Conservation (phyloP, 2,329 filamentous ascomycete species). For the Fusarium gaditjirri region DNA sequence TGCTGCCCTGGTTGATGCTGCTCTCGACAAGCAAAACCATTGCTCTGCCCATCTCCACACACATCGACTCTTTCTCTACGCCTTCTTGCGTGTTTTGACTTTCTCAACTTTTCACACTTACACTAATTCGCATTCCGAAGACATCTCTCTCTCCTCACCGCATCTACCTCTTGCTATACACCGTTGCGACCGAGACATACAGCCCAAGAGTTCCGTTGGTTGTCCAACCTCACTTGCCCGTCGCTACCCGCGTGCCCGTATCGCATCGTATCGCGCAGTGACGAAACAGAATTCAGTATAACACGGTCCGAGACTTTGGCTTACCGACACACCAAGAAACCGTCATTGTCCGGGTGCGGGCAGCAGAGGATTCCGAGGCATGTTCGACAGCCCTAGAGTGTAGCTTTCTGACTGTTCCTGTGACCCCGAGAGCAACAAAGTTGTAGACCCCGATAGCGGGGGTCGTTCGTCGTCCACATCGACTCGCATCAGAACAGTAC, state of each 20-base stretch:
- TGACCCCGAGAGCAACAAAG: constrained; percentile 42
- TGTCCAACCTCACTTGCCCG: constrained; percentile 40
- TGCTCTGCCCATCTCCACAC: constrained; percentile 36
- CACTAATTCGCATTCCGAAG: constrained; percentile 26
- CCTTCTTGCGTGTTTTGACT: constrained; percentile 25
- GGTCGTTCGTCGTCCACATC: constrained; percentile 45
- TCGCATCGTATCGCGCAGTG: constrained; percentile 25
- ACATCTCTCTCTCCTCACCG: constrained; percentile 33
- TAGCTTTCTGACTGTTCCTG: constrained; percentile 48
- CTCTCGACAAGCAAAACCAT: constrained; percentile 43
- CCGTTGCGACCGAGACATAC: constrained; percentile 47
- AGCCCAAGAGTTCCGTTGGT: constrained; percentile 36
- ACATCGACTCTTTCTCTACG: constrained; percentile 24
- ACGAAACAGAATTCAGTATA: constrained; percentile 29
- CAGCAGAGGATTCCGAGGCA: constrained; percentile 51
- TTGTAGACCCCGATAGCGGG: constrained; percentile 42
- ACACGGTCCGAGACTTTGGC: constrained; percentile 31
- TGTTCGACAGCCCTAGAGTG: constrained; percentile 50
- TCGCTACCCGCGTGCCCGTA: constrained; percentile 36
- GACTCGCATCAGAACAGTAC: constrained; percentile 53
- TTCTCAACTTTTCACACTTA: constrained; percentile 21
- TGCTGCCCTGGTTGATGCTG: constrained; percentile 21
- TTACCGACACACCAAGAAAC: constrained; percentile 29
- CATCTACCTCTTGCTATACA: constrained; percentile 34
- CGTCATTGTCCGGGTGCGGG: constrained; percentile 47